Percentiles rank a stretch among this genome's conserved stretches.
phyloP scores from a whole-genome alignment of 2,329 filamentous ascomycete genomes.

The Stemphylium lycopersici region DNA sequence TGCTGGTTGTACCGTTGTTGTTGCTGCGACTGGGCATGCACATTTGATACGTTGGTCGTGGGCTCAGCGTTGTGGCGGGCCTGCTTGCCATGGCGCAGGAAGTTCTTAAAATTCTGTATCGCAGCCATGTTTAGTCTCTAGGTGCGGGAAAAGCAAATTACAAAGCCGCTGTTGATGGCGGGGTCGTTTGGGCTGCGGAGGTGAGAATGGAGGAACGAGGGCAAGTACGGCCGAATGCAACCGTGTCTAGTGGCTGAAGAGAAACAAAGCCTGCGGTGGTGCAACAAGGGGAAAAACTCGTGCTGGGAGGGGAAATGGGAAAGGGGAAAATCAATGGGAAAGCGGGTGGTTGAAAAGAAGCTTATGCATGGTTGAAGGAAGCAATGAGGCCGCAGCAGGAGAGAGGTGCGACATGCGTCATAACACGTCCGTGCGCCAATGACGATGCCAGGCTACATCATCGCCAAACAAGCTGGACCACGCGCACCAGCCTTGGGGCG shows the following conservation, averaged over 20 bases:
- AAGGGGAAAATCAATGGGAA: constrained; percentile 15
- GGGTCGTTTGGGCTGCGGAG: constrained; percentile 26
- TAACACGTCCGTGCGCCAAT: constrained; percentile 19
- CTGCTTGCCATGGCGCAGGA: constrained; percentile 97
- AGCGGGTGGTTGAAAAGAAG: constrained; percentile 27
- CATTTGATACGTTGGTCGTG: constrained; percentile 66
- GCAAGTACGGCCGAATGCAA: constrained; percentile 21
- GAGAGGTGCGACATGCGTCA: constrained; percentile 24
- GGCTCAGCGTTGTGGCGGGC: constrained; percentile 72
- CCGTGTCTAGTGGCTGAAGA: constrained; percentile 20
- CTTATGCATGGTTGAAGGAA: constrained; percentile 28
- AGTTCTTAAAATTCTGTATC: constrained; percentile 97
- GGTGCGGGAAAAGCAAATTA: constrained; percentile 9
- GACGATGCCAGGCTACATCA: constrained; percentile 36
- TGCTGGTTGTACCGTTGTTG: constrained; percentile 59
- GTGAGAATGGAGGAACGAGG: constrained; percentile 9
- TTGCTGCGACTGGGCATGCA: constrained; percentile 67
- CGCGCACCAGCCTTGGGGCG: constrained; percentile 6
- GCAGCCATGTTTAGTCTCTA: constrained; percentile 61
- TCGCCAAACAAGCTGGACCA: constrained; percentile 26
- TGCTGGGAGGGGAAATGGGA: constrained; percentile 16
- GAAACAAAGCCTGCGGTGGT: constrained; percentile 16
- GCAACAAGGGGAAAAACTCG: constrained; percentile 12
- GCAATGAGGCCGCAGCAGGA: constrained; percentile 29
- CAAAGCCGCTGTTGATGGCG: constrained; percentile 23